phyloP scores from a whole-genome alignment of 2,329 filamentous ascomycete genomes.

The Falciphora oryzae region DNA sequence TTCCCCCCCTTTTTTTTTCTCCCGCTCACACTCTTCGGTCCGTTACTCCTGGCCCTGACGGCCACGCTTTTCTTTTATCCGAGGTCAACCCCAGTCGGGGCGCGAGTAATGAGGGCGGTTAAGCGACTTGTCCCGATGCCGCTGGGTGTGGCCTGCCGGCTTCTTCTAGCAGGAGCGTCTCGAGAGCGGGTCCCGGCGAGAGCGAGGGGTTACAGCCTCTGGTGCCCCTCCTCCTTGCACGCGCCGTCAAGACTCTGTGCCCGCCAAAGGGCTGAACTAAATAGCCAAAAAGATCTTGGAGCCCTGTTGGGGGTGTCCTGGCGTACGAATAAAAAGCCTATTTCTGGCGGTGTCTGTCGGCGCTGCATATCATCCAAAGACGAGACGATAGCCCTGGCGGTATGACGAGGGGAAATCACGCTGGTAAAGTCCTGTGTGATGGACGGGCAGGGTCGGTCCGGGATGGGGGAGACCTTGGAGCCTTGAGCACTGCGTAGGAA shows the following conservation, averaged over 20 bases:
- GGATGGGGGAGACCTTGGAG: too few species aligned
- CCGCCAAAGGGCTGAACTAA: too few species aligned
- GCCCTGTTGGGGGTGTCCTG: too few species aligned
- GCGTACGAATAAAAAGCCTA: too few species aligned
- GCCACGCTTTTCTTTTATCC: neutral
- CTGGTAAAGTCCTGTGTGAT: too few species aligned
- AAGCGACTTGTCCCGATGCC: neutral
- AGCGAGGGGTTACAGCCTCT: neutral
- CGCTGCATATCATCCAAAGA: too few species aligned
- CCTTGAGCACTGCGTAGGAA: too few species aligned
- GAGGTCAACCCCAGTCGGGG: neutral
- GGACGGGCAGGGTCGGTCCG: too few species aligned
- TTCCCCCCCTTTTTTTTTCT: neutral
- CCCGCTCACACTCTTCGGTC: neutral
- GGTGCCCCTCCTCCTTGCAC: neutral
- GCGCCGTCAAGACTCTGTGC: neutral
- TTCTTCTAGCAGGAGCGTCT: neutral
- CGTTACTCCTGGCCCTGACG: neutral
- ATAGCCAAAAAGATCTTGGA: too few species aligned
- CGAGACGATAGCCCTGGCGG: too few species aligned
- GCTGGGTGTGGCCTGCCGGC: neutral
- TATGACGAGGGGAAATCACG: too few species aligned
- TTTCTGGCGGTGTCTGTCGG: too few species aligned
- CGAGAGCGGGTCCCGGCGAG: neutral
- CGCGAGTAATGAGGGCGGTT: neutral